Conservation (phyloP, 495 filamentous ascomycete species). For the Xylona heveae region DNA sequence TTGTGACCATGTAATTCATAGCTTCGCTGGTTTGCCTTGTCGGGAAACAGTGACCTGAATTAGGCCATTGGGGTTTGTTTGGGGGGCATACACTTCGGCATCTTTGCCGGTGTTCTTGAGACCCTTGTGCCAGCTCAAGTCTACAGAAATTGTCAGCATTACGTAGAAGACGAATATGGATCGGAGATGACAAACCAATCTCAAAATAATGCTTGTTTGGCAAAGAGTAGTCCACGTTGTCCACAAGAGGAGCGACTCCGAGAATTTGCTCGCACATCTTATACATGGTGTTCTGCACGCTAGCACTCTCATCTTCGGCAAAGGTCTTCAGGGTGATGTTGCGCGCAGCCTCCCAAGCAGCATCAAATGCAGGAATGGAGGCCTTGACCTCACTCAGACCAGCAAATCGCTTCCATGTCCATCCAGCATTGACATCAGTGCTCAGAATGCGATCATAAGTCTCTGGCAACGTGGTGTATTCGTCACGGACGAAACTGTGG, state of each 20-base stretch:
- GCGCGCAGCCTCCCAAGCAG: slow-evolving; percentile 52
- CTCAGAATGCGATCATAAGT: slow-evolving; percentile 87
- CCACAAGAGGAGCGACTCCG: slow-evolving; percentile 44
- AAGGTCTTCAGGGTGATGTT: slow-evolving; percentile 78
- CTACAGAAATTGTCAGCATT: slow-evolving; percentile 21
- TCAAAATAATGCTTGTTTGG: slow-evolving; percentile 99
- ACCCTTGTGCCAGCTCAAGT: slow-evolving; percentile 93
- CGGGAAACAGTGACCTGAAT: slow-evolving; percentile 88
- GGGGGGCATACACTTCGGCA: slow-evolving; percentile 87
- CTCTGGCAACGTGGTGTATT: slow-evolving; percentile 78
- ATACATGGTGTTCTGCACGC: slow-evolving; percentile 95
- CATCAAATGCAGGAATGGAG: slow-evolving; percentile 45
- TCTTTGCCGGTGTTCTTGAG: slow-evolving; percentile 92
- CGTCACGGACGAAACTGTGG: slow-evolving; percentile 80
- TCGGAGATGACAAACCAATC: slow-evolving; percentile 28
- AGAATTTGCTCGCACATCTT: slow-evolving; percentile 90
- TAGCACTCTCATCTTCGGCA: slow-evolving; percentile 75
- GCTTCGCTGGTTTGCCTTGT: slow-evolving; percentile 17
- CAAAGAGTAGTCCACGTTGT: slow-evolving; percentile 58
- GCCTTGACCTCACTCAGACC: slow-evolving; percentile 44
- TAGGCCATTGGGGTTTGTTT: slow-evolving; percentile 80
- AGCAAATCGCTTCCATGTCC: slow-evolving; percentile 61
- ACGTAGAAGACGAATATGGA: slow-evolving; percentile 3
- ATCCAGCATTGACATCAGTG: slow-evolving; percentile 70
- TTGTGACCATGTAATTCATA: too few species aligned